Percentiles rank a stretch among this genome's conserved stretches.
phyloP scores from a whole-genome alignment of 176 grass and related monocot species.

The Juncus effusus region DNA sequence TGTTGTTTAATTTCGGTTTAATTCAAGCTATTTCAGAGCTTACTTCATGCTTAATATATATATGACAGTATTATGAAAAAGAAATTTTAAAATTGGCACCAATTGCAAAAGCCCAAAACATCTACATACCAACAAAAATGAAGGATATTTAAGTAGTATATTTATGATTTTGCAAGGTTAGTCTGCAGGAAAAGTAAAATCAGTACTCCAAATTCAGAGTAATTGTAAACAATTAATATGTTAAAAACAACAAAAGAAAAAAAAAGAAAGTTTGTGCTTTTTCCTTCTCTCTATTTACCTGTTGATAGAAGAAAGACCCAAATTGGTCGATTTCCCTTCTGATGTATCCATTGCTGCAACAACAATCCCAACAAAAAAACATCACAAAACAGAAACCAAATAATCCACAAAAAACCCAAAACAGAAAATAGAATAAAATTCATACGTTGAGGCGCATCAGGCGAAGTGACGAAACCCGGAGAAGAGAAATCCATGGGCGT shows the following conservation, averaged over 20 bases:
- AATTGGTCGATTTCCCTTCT: constrained; percentile 32
- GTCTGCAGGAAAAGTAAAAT: too few species aligned
- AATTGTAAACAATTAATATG: not conserved
- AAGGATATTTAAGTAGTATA: too few species aligned
- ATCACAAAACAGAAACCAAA: not conserved
- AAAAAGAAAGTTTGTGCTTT: not conserved
- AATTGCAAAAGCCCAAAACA: too few species aligned
- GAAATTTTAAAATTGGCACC: too few species aligned
- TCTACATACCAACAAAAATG: too few species aligned
- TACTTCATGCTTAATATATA: too few species aligned
- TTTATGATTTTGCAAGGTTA: too few species aligned
- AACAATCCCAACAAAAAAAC: not conserved
- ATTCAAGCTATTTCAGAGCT: too few species aligned
- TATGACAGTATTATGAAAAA: not conserved
- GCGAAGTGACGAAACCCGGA: not conserved
- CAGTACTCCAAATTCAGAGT: not conserved
- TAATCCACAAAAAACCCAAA: not conserved
- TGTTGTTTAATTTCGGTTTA: too few species aligned
- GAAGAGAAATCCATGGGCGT: constrained; percentile 53
- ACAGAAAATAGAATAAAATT: not conserved
- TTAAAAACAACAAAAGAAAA: not conserved
- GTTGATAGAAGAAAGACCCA: constrained; percentile 44
- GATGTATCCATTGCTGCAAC: constrained; percentile 67
- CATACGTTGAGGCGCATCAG: constrained; percentile 43
- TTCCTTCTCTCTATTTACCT: constrained; percentile 26